A percentile compares a stretch with the other conserved stretches of the same genome.
Conservation (phyloP, 768 basidiomycete species). For the Russula brevipes region DNA sequence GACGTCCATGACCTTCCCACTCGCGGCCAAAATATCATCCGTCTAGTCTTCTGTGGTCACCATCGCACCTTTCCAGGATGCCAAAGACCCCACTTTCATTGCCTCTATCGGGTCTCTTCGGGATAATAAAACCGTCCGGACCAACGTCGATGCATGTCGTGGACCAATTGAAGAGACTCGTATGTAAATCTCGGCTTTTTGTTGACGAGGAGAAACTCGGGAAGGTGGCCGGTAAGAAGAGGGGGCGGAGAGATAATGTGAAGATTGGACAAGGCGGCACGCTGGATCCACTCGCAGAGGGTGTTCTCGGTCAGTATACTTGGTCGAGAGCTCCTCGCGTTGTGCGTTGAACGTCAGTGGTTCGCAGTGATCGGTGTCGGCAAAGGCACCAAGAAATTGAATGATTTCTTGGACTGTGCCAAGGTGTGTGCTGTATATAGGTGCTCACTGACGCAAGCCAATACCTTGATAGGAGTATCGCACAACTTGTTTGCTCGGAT, state of each 20-base stretch:
- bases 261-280: conserved; percentile 95
- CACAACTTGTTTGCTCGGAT: conserved; percentile 86
- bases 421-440: conserved; percentile 51
- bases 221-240: conserved; percentile 44
- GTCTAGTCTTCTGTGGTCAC: background rate
- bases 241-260: conserved; percentile 43
- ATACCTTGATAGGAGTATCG: conserved; percentile 66
- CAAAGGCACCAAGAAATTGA: conserved; percentile 82
- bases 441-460: background rate
- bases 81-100: conserved; percentile 34
- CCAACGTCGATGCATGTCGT: conserved; percentile 89
- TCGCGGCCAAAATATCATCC: background rate
- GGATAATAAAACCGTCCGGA: conserved; percentile 85
- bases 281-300: conserved; percentile 93
- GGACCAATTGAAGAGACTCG: conserved; percentile 77
- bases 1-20: background rate
- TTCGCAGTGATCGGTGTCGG: conserved; percentile 78
- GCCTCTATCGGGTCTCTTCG: conserved; percentile 81
- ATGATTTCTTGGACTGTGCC: conserved; percentile 77
- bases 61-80: conserved; percentile 1
- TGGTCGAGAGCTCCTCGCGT: background rate
- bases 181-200: conserved; percentile 75
- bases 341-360: conserved; percentile 9
- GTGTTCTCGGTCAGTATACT: conserved; percentile 68
- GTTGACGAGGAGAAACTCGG: conserved; percentile 53